Evolutionary conservation across 805 yeast species (phyloP), one percentile per base, ranked within the genome.

Genomic region (Metschnikowia orientalis): DNA sequence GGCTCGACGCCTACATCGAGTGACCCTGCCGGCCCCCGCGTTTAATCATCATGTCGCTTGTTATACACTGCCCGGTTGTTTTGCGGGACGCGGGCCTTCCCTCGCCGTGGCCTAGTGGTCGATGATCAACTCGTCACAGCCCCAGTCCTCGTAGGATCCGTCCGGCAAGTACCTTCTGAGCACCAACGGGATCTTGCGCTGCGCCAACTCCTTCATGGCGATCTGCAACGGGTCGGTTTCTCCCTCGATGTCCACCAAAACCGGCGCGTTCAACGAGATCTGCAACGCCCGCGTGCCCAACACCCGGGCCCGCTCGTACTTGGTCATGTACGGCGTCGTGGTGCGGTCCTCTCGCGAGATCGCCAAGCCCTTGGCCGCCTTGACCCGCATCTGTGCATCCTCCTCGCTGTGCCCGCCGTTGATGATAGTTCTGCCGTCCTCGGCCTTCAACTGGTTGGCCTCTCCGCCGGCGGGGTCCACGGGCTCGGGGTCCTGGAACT

Each of bases 281-380:
- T 92, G 99, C 45, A 92, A 68, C 2, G 99, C 98, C 51, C 99
- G 76, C 8, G 99, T 92, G 17, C 99, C 99, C 52, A 92, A 73
- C 41, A 92, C 87, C 67, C 99, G 78, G 6, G 99, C 99, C 50
- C 97, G 77, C 69, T 92, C 99, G 59, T 92, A 92, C 57, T 94
- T 92, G 37, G 99, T 92, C 97, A 92, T 89, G 59, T 90, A 92
- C 34, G 99, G 99, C 4, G 99, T 92, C 9, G 99, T 92, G 17
- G 88, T 74, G 61, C 99, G 77, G 45, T 84, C 68, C 14, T 86
- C 95, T 48, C 76, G 85, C 37, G 96, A 84, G 40, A 92, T 87
- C 12, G 97, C 95, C 51, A 86, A 76, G 48, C 83, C 92, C 47
- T 72, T 79, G 42, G 76, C 68, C 6, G 90, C 74, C 54, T 82